Evolutionary conservation across 305 asterid genomes (phyloP).

Genomic region (Fraxinus paxiana): DNA sequence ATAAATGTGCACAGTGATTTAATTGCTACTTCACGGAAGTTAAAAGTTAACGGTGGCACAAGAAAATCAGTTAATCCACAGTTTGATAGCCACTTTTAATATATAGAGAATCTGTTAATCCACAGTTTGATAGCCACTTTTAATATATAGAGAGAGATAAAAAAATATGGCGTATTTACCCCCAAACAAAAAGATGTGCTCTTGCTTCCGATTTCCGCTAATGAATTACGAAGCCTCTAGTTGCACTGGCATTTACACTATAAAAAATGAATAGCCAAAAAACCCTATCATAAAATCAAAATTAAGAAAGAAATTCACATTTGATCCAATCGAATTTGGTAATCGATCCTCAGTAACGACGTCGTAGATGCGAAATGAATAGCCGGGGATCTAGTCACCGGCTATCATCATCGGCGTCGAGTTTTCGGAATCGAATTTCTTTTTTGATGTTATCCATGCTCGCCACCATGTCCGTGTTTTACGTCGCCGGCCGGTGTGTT

Average conservation of each 20-base stretch:
- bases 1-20: too few species aligned
- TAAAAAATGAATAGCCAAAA: background rate
- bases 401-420: constrained; percentile 40
- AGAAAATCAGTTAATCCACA: too few species aligned
- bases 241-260: background rate
- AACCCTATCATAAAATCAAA: background rate
- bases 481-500: constrained; percentile 63
- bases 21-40: too few species aligned
- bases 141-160: too few species aligned
- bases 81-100: too few species aligned
- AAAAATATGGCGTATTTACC: too few species aligned
- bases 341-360: constrained; percentile 18
- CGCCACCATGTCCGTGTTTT: constrained; percentile 71
- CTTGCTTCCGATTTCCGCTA: background rate
- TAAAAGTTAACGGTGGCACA: too few species aligned
- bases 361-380: constrained; percentile 36
- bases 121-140: too few species aligned
- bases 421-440: constrained; percentile 53
- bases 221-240: background rate
- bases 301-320: background rate
- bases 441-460: constrained; percentile 66
- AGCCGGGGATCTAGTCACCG: constrained; percentile 60
- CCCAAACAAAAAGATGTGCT: background rate
- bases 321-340: background rate
- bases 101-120: too few species aligned